Base-by-base conservation (phyloP, 2,329 filamentous ascomycete species). In the Scedosporium boydii region DNA sequence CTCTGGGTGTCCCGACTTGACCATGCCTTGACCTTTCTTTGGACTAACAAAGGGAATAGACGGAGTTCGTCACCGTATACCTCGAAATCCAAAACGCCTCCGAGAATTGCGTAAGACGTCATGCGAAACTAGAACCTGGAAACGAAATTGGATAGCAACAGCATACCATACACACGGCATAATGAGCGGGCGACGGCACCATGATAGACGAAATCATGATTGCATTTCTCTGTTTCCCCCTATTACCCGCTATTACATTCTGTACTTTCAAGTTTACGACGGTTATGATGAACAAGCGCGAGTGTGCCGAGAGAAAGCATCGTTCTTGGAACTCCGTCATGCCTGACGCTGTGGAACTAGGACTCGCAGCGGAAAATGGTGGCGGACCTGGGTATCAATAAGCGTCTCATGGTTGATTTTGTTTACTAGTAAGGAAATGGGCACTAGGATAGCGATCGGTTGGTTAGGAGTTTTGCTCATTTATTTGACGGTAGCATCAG, bases 41-140 rank as follows among this genome's bases (percentile, higher is more conserved):
- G 10, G 7, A 34, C 14, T 14, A 38, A 58, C 34, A 38, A 6
- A 3, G 12, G 18, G 21, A 44, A 60, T 58, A 66, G 65, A 26
- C 63, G 65, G 23, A 66, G 65, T 61, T 62, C 65, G 51, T 66
- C 65, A 12, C 65, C 65, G 4, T 66, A 66, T 59, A 58, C 65
- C 14, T 63, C 63, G 42, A 76, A 61, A 26, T 56, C 60, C 1
- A 61, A 76, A 68, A 77, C 75, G 66, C 75, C 76, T 9, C 76
- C 76, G 65, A 75, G 76, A 65, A 77, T 78, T 67, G 75, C 77
- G 67, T 78, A 77, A 65, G 59, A 53, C 16, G 16, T 21, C 38
- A 53, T 3, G 42, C 42, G 42, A 29, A 29, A 29, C 27, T 29
- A 29, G 27, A 29, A 4, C n/a, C 5, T 46, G 42, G 12, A 44